Conservation (phyloP, 2,329 filamentous ascomycete genomes). For the Arthrinium puccinioides region DNA sequence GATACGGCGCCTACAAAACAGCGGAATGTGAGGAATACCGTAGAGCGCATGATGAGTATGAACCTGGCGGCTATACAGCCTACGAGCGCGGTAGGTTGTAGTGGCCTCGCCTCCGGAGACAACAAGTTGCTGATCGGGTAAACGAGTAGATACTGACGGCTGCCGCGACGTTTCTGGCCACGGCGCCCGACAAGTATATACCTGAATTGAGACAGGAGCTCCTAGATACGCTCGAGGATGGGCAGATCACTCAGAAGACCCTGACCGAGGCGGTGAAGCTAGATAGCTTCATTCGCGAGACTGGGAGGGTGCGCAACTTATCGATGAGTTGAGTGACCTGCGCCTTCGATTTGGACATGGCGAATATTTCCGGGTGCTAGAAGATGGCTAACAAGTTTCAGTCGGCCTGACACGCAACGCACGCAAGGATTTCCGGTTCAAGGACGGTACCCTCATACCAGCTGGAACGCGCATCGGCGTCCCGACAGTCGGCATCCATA, state of each 20-base stretch:
- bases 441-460: slow-evolving; percentile 2
- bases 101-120: not conserved
- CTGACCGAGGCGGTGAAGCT: not conserved
- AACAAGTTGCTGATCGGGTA: not conserved
- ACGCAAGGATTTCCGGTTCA: slow-evolving; percentile 1
- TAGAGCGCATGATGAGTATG: slow-evolving; percentile 2
- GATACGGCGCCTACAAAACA: slow-evolving; percentile 1
- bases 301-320: not conserved
- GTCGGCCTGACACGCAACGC: slow-evolving; percentile 1
- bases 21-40: not conserved
- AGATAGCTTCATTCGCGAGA: slow-evolving; percentile 1
- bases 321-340: slow-evolving; percentile 1
- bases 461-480: slow-evolving; percentile 2
- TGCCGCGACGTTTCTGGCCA: not conserved
- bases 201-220: not conserved
- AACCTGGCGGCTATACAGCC: slow-evolving; percentile 2
- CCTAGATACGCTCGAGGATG: not conserved
- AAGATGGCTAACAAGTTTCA: too few species aligned
- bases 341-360: too few species aligned
- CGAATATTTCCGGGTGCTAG: too few species aligned
- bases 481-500: slow-evolving; percentile 3
- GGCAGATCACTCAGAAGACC: not conserved
- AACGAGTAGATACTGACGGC: not conserved
- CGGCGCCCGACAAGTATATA: not conserved
- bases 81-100: not conserved